Conservation (phyloP, 2,329 filamentous ascomycete species). For the Leptographium flavum region DNA sequence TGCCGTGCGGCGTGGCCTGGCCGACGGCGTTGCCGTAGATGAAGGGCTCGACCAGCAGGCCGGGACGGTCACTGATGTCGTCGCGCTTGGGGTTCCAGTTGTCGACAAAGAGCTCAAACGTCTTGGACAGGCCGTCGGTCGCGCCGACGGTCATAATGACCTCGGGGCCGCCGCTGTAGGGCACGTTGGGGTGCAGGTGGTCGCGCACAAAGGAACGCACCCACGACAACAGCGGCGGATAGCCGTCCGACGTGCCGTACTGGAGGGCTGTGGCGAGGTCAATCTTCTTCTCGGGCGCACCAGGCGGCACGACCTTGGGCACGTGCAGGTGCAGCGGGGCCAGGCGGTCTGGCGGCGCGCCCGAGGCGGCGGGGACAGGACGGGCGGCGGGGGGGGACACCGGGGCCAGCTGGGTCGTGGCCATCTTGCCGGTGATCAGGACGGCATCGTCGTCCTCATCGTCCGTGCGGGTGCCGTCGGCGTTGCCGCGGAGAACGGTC, state of each 20-base stretch:
- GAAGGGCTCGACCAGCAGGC: conserved; percentile 65
- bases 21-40: conserved; percentile 66
- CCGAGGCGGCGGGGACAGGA: conserved; percentile 11
- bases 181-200: conserved; percentile 66
- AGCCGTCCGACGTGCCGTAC: conserved; percentile 73
- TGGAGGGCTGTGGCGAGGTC: conserved; percentile 73
- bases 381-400: conserved; percentile 10
- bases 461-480: conserved; percentile 19
- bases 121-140: conserved; percentile 75
- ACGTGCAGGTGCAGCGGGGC: conserved; percentile 46
- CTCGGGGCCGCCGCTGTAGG: conserved; percentile 63
- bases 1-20: conserved; percentile 49
- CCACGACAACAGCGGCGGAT: conserved; percentile 65
- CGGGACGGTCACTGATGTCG: conserved; percentile 55
- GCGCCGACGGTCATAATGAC: conserved; percentile 67
- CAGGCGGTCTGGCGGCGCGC: conserved; percentile 10
- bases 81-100: conserved; percentile 55
- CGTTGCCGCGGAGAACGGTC: conserved; percentile 26
- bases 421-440: conserved; percentile 20
- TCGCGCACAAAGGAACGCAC: conserved; percentile 64
- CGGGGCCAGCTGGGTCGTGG: conserved; percentile 12
- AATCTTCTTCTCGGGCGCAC: conserved; percentile 53
- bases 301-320: conserved; percentile 43
- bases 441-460: conserved; percentile 22
- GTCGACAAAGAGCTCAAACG: conserved; percentile 60